Conservation (phyloP, 306 rosid genomes). For the Abrus precatorius region DNA sequence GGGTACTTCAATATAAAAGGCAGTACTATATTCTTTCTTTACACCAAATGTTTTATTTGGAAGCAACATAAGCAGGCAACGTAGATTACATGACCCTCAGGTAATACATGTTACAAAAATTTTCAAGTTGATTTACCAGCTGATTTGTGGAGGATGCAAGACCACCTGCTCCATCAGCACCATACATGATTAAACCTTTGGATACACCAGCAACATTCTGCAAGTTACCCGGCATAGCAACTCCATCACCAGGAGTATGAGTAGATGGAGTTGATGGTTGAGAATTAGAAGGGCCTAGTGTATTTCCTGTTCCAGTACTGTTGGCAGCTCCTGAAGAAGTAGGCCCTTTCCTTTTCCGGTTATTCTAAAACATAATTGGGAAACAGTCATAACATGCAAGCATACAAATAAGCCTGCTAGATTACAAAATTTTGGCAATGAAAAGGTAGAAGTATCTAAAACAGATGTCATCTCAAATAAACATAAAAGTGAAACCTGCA, state of each 20-base stretch:
- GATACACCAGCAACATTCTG: constrained; percentile 75
- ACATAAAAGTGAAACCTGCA: constrained; percentile 65
- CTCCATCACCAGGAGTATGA: constrained; percentile 93
- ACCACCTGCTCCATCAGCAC: constrained; percentile 82
- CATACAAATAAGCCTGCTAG: neutral
- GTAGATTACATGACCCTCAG: constrained; percentile 2
- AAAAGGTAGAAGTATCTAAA: constrained; percentile 26
- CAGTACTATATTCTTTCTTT: constrained; percentile 10
- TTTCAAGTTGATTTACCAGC: constrained; percentile 67
- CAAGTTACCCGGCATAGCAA: constrained; percentile 71
- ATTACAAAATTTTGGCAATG: constrained; percentile 34
- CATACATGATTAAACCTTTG: constrained; percentile 75
- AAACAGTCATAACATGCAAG: constrained; percentile 47
- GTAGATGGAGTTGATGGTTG: constrained; percentile 97
- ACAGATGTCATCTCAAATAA: constrained; percentile 7
- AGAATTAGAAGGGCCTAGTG: constrained; percentile 90
- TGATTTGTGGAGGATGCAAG: constrained; percentile 94
- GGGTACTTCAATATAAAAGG: constrained; percentile 1
- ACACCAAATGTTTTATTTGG: constrained; percentile 33
- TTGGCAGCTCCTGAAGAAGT: constrained; percentile 95
- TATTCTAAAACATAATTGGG: constrained; percentile 58
- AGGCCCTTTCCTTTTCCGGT: constrained; percentile 92
- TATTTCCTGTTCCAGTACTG: constrained; percentile 97
- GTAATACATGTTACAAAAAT: constrained; percentile 40
- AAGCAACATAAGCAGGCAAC: constrained; percentile 22